Base-by-base conservation (phyloP, 768 basidiomycete genomes). In the Lactarius hengduanensis region DNA sequence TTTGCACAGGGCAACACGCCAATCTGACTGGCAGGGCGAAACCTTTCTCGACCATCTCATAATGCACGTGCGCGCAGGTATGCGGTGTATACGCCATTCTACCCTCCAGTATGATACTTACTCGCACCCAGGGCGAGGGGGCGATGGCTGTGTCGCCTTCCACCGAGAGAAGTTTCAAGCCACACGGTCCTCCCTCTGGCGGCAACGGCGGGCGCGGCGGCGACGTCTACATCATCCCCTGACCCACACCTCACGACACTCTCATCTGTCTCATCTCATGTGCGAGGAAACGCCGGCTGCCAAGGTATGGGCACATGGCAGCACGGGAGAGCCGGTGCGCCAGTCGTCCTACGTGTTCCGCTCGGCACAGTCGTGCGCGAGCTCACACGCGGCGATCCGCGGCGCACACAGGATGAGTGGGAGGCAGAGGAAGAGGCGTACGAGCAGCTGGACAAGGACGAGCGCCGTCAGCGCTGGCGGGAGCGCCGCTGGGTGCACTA, bases 181-280 rank as follows among this genome's bases (percentile, higher is more conserved):
- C 89, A 1, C 84, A 86, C 67, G 93, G 94, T 0, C 94, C 95
- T 0, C 94, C 96, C 0, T 96, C 94, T 11, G 96, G 96, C 0
- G 96, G 96, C 1, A 91, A 91, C 66, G 96, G 96, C 18, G 96
- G 95, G 2, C 83, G 83, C 56, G 96, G 96, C 32, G 94, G 92
- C 4, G 87, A 90, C 72, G 86, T 98, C 38, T 94, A 94, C 74
- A 83, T 98, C 71, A 77, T 87, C 40, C 40, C 92, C 96, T 0
- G 89, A 90, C 0, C 82, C 89, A 0, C 81, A 86, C 41, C 78
- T 98, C 22, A 91, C 92, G 0, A 90, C 90, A 0, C 86, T 98
- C 26, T 83, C 89, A 5, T 82, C 86, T 0, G 81, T 98, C 0
- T 79, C 87, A 0, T 86, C 85, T 63, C 86, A 88, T 45, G 78